Evolutionary conservation across 2,329 filamentous ascomycete species (phyloP), one percentile per base, ranked within the genome.

Genomic region (Fusarium hostae): DNA sequence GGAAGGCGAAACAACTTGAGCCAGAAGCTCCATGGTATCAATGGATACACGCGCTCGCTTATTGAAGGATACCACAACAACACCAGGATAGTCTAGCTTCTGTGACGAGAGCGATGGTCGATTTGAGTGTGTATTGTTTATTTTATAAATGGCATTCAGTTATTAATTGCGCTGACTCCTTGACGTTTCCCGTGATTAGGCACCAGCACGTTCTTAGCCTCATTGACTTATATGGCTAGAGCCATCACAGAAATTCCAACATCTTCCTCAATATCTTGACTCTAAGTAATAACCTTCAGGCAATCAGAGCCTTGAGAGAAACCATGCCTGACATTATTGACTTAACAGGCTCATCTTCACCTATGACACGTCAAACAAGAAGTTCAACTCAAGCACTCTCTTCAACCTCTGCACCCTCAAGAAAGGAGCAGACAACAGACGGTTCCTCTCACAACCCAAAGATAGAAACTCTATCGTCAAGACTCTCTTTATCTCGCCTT

Each of bases 1-100:
- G 86, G 85, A 70, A 74, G 60, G 59, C 64, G 41, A 77, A 75
- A 51, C 60, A 67, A 28, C n/a, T 22, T 20, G 54, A 43, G 44
- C 28, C 32, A 11, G 48, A 32, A 12, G 35, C 22, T 18, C 43
- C 28, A 24, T 66, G 40, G 39, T 55, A 48, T 48, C 37, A 48
- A 26, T 28, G 43, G 26, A 30, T 58, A 35, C 58, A 45, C 24
- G 15, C 39, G 16, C 18, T 45, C 6, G 20, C 39, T 12, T 47
- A 34, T 20, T 56, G 28, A 56, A 56, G 9, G 18, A 34, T 41
- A 26, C 15, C 9, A 51, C 18, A 44, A 55, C 10, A 20, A 26
- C 7, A 6, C 13, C 9, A 26, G 16, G 18, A 9, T 54, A 30
- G 7, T 26, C 9, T 26, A 26, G 18, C 12, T 20, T 15, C 9